A percentile compares a stretch with the other conserved stretches of the same genome.
phyloP scores from a whole-genome alignment of 495 filamentous ascomycete species.

The Durotheca rogersii region DNA sequence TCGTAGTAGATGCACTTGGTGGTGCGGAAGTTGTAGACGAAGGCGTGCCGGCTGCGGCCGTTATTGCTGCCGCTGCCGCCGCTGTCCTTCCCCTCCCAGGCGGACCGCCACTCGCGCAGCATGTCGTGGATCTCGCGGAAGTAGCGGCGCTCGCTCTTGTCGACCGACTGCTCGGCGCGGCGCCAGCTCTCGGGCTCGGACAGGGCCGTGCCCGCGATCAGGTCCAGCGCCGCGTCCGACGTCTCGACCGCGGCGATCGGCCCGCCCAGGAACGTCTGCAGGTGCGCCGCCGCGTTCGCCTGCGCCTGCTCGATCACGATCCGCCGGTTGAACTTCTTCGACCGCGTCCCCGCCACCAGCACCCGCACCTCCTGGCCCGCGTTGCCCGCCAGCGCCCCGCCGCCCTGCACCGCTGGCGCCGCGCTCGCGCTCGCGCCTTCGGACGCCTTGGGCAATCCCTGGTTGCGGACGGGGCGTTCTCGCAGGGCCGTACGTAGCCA shows the following conservation, averaged over 20 bases:
- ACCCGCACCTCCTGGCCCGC: constrained; percentile 76
- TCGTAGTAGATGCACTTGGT: constrained; percentile 76
- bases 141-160: constrained; percentile 78
- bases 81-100: constrained; percentile 56
- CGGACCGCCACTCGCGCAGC: constrained; percentile 59
- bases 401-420: constrained; percentile 45
- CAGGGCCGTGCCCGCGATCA: constrained; percentile 71
- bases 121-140: constrained; percentile 83
- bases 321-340: constrained; percentile 85
- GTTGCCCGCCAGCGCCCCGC: constrained; percentile 38
- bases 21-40: constrained; percentile 80
- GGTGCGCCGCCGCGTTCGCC: constrained; percentile 58
- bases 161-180: constrained; percentile 72
- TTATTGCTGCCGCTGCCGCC: constrained; percentile 14
- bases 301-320: constrained; percentile 83
- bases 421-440: constrained; percentile 40
- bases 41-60: constrained; percentile 55
- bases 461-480: constrained; percentile 63
- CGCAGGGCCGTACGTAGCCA: constrained; percentile 84
- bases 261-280: constrained; percentile 66
- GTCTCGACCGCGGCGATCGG: constrained; percentile 89
- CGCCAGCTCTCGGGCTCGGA: constrained; percentile 87
- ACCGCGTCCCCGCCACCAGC: constrained; percentile 73
- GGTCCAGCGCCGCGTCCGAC: constrained; percentile 79
- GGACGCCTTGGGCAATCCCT: constrained; percentile 36